phyloP scores from a whole-genome alignment of 2,329 filamentous ascomycete species.

The Bipolaris cookei region DNA sequence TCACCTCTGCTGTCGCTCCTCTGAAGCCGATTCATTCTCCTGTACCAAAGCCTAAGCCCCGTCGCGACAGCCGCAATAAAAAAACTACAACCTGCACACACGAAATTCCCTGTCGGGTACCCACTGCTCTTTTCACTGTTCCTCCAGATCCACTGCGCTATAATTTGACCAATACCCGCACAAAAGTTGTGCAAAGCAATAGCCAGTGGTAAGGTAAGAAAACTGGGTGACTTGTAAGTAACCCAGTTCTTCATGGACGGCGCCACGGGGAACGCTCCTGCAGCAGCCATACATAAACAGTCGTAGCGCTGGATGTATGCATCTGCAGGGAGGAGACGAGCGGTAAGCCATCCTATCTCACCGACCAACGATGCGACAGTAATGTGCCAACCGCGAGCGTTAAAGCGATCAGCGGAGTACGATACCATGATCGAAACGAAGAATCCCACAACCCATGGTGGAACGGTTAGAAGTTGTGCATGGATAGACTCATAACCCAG shows the following conservation, averaged over 20 bases:
- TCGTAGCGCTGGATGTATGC: constrained; percentile 8
- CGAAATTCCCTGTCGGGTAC: too few relatives aligned
- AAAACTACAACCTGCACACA: constrained; percentile 6
- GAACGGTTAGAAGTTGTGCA: constrained; percentile 71
- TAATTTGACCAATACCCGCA: constrained; percentile 2
- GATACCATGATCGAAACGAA: constrained; percentile 51
- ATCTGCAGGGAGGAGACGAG: constrained; percentile 5
- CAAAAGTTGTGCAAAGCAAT: constrained; percentile 5
- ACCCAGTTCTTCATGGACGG: constrained; percentile 13
- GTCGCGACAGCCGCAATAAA: constrained; percentile 4
- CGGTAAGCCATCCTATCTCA: constrained; percentile 4
- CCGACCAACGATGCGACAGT: constrained; percentile 4
- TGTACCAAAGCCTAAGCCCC: constrained; percentile 2
- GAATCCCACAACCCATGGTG: constrained; percentile 54
- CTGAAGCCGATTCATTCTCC: constrained; percentile 6
- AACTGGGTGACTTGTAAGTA: constrained; percentile 7
- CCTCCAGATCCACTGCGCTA: too few relatives aligned
- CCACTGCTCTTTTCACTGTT: too few relatives aligned
- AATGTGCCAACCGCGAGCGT: constrained; percentile 17
- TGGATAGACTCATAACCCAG: constrained; percentile 60
- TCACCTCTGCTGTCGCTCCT: constrained; percentile 3
- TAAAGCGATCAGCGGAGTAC: constrained; percentile 27
- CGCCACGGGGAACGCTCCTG: constrained; percentile 7
- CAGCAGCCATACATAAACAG: constrained; percentile 8
- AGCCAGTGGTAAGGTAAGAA: constrained; percentile 8